Base-by-base conservation (phyloP, 1,139 yeast species). In the Geotrichum histeridarum region DNA sequence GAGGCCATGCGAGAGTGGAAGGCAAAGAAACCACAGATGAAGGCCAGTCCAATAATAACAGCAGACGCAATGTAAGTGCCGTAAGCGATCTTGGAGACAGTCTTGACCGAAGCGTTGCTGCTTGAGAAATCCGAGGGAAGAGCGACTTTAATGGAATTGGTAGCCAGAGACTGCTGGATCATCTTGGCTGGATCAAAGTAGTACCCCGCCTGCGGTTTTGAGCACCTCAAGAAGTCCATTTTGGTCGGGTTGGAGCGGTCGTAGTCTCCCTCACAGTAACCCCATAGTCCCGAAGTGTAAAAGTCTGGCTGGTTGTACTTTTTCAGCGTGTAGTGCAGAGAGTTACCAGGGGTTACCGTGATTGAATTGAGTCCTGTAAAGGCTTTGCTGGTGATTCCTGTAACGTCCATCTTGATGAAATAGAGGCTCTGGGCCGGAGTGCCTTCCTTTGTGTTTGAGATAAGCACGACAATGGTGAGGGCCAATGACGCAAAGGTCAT, bases 231-330 rank as follows among this genome's bases (percentile, higher is more conserved):
- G 55, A 72, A 64, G 57, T 73, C 71, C 59, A 73, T 59, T 15
- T 55, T 57, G 33, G 44, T 47, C 51, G 32, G 12, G 14, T 46
- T 37, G 27, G 3, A 3, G 27, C 5, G 27, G 27, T 22, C 27
- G 37, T 50, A 51, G 67, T 55, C 17, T 27, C 91, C 91, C 61
- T 77, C 73, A 68, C 95, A 86, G 70, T 84, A 85, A 37, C 90
- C 91, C 82, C 89, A 85, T 66, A 78, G 75, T 48, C 89, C 82
- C 42, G 84, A 72, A 14, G 82, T 76, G 65, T 84, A 85, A 30
- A 81, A 79, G 49, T 81, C 81, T 5, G 85, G 73, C 31, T 85
- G 69, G 0, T 87, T 86, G 47, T 80, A 64, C 41, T 67, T 69
- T 6, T 62, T 54, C 32, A 63, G 57, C 9, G 59, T 43, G 14